phyloP scores from a whole-genome alignment of 2,329 filamentous ascomycete species.

The Simplicillium aogashimaense region DNA sequence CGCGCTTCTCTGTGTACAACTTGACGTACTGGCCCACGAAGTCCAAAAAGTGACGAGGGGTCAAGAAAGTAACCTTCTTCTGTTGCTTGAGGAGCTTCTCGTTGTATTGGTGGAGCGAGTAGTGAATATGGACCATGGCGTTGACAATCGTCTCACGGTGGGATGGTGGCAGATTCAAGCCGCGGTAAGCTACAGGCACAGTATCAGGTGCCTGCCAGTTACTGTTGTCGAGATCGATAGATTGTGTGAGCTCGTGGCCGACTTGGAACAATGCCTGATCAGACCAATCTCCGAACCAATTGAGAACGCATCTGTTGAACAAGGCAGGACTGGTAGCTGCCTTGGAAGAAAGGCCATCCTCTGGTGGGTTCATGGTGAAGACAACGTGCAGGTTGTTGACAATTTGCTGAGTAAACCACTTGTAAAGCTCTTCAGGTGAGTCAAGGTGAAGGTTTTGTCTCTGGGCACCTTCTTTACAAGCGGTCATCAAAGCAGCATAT shows the following conservation, averaged over 20 bases:
- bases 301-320: constrained; percentile 99
- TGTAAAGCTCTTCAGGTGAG: constrained; percentile 98
- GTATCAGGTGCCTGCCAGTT: constrained; percentile 82
- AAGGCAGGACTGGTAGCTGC: constrained; percentile 94
- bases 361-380: constrained; percentile 99
- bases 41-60: constrained; percentile 92
- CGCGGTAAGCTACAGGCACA: constrained; percentile 85
- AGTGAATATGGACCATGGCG: constrained; percentile 97
- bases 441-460: constrained; percentile 90
- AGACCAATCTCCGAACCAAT: constrained; percentile 99
- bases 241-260: constrained; percentile 86
- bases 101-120: constrained; percentile 88
- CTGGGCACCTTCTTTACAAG: constrained; percentile 96
- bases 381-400: constrained; percentile 98
- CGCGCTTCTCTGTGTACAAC: constrained; percentile 95
- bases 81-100: constrained; percentile 81
- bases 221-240: constrained; percentile 85
- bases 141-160: constrained; percentile 93
- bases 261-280: constrained; percentile 98
- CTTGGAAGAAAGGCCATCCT: constrained; percentile 89
- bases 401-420: constrained; percentile 99
- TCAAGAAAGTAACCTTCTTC: constrained; percentile 84
- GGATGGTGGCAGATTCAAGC: constrained; percentile 72
- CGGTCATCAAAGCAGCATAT: constrained; percentile 96
- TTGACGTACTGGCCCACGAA: constrained; percentile 97